Conservation (phyloP, 805 yeast genomes). For the Scheffersomyces lignosus region DNA sequence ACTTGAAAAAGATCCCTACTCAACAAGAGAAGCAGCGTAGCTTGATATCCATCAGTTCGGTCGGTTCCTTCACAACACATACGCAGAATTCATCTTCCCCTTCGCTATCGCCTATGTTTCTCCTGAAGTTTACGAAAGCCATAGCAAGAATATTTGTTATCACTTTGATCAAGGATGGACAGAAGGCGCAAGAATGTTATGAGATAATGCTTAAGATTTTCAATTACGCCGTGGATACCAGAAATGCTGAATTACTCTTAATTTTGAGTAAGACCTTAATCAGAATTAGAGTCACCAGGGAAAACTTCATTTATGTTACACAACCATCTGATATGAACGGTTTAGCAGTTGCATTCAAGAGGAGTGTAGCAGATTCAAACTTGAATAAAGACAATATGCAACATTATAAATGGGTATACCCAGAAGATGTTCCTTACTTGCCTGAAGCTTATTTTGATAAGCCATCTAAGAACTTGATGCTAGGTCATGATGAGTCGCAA, state of each 20-base stretch:
- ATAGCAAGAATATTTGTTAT: constrained; percentile 25
- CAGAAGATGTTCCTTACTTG: constrained; percentile 54
- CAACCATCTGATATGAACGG: constrained; percentile 65
- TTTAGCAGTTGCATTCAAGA: constrained; percentile 55
- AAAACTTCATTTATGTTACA: constrained; percentile 47
- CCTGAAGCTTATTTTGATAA: constrained; percentile 43
- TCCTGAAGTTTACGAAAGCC: constrained; percentile 22
- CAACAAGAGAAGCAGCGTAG: constrained; percentile 15
- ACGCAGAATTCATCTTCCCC: background rate
- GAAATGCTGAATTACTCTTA: constrained; percentile 41
- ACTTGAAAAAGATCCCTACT: constrained; percentile 6
- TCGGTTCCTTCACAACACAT: constrained; percentile 9
- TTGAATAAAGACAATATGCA: constrained; percentile 16
- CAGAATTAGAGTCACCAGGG: constrained; percentile 52
- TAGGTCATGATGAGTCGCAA: background rate
- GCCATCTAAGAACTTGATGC: constrained; percentile 31
- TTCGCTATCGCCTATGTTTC: constrained; percentile 9
- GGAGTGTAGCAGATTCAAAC: constrained; percentile 38
- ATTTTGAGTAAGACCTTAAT: constrained; percentile 51
- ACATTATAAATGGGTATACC: constrained; percentile 54
- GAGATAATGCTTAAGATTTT: constrained; percentile 35
- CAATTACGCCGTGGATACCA: constrained; percentile 32
- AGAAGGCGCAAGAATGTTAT: constrained; percentile 29
- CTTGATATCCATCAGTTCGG: constrained; percentile 25
- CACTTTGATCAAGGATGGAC: constrained; percentile 19